These are phyloP conservation scores for Eucalyptus sp. DNA, from an alignment of 345 rosid species.

Conservation along the genomic window DNA sequence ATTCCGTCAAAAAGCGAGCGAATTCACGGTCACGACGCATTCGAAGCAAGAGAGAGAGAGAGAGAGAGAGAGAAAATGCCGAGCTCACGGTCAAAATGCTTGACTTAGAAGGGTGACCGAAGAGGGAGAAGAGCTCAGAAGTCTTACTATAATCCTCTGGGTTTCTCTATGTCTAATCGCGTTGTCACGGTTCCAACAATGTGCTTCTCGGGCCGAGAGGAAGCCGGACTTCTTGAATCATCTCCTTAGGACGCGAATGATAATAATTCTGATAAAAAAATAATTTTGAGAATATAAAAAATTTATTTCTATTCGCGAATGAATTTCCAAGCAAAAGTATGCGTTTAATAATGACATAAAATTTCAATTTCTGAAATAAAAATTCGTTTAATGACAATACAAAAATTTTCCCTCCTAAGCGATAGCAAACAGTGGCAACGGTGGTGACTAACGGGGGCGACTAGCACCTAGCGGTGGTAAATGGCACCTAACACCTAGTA, in stretches of 20 bases:
- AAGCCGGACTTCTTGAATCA: not conserved
- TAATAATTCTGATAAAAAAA: rapidly evolving
- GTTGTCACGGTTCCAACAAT: not conserved
- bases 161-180: not conserved
- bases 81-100: too few relatives aligned
- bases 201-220: not conserved
- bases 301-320: too few relatives aligned
- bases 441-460: rapidly evolving
- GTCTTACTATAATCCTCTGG: not conserved
- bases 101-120: too few relatives aligned
- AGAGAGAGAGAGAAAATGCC: too few relatives aligned
- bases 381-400: rapidly evolving
- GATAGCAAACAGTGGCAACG: rapidly evolving
- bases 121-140: not conserved
- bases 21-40: not conserved
- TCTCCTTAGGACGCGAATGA: rapidly evolving
- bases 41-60: too few relatives aligned
- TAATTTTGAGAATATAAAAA: rapidly evolving
- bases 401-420: rapidly evolving
- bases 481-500: rapidly evolving
- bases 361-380: too few relatives aligned
- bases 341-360: rapidly evolving
- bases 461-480: rapidly evolving
- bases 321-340: too few relatives aligned
- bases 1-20: not conserved